Percentiles rank a stretch among this genome's conserved stretches.
phyloP scores from a whole-genome alignment of 2,329 filamentous ascomycete species.

The Claviceps spartinae region DNA sequence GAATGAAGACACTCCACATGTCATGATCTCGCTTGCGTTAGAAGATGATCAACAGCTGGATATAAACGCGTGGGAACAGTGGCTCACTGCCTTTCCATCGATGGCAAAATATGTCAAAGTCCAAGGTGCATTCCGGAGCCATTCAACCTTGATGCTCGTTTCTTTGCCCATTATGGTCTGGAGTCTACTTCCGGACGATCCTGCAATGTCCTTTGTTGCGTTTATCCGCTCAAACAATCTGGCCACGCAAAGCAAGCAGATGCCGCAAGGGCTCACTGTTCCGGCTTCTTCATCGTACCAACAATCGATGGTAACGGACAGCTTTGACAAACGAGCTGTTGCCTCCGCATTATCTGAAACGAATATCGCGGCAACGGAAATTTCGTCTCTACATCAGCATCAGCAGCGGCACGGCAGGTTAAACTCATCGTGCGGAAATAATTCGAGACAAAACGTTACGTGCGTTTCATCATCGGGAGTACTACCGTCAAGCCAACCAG shows the following conservation, averaged over 20 bases:
- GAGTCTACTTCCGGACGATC: slow-evolving; percentile 44
- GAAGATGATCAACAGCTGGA: slow-evolving; percentile 44
- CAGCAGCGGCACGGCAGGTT: background rate
- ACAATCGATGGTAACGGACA: slow-evolving; percentile 9
- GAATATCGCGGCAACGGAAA: slow-evolving; percentile 19
- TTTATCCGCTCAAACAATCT: slow-evolving; percentile 47
- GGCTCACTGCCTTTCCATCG: slow-evolving; percentile 41
- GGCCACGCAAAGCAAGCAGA: slow-evolving; percentile 18
- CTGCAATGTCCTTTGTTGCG: slow-evolving; percentile 42
- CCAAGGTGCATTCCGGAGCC: slow-evolving; percentile 47
- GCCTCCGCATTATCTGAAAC: slow-evolving; percentile 20
- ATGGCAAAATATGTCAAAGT: slow-evolving; percentile 47
- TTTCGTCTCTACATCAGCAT: slow-evolving; percentile 6
- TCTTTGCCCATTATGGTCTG: slow-evolving; percentile 47
- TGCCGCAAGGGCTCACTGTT: slow-evolving; percentile 2
- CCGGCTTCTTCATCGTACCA: slow-evolving; percentile 4
- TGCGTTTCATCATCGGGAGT: background rate
- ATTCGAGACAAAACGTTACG: background rate
- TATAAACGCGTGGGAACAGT: slow-evolving; percentile 45
- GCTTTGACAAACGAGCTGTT: slow-evolving; percentile 12
- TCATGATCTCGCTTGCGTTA: slow-evolving; percentile 46
- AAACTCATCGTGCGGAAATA: background rate
- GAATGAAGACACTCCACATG: slow-evolving; percentile 42
- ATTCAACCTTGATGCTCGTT: slow-evolving; percentile 43
- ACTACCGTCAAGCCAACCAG: slow-evolving; percentile 9